Evolutionary conservation across 768 basidiomycete species (phyloP).

Genomic region (Amylocystis lapponica): DNA sequence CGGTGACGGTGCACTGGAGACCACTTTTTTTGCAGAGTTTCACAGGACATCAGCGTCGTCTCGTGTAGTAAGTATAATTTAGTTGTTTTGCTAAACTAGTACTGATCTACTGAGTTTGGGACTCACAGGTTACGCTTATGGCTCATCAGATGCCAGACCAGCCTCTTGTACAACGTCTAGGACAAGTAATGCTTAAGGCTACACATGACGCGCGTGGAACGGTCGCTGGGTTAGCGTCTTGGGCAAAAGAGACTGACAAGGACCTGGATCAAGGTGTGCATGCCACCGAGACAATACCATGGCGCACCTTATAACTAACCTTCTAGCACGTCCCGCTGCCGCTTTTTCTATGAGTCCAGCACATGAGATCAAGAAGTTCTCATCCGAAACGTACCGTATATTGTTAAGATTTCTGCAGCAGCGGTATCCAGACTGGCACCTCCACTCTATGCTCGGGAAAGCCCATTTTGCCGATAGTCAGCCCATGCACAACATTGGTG

Average conservation of each 20-base stretch:
- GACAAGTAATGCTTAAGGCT: not conserved
- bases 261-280: not conserved
- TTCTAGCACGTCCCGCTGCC: too few relatives aligned
- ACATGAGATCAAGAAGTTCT: too few relatives aligned
- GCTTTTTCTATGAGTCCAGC: constrained; percentile 2
- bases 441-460: not conserved
- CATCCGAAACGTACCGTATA: not conserved
- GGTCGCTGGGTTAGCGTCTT: not conserved
- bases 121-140: too few relatives aligned
- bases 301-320: too few relatives aligned
- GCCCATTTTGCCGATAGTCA: not conserved
- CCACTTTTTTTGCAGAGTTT: constrained; percentile 1
- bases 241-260: not conserved
- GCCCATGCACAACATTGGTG: not conserved
- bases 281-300: too few relatives aligned
- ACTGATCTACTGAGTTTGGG: too few relatives aligned
- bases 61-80: too few relatives aligned
- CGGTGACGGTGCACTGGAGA: constrained; percentile 22
- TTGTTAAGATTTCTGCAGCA: not conserved
- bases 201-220: not conserved
- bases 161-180: not conserved
- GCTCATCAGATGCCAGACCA: not conserved
- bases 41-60: too few relatives aligned
- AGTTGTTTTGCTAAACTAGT: too few relatives aligned
- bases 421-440: not conserved